Percentiles rank a stretch among this genome's conserved stretches.
phyloP scores from a whole-genome alignment of 371 early-diverging fungal genomes.

The Mucor irregularis region DNA sequence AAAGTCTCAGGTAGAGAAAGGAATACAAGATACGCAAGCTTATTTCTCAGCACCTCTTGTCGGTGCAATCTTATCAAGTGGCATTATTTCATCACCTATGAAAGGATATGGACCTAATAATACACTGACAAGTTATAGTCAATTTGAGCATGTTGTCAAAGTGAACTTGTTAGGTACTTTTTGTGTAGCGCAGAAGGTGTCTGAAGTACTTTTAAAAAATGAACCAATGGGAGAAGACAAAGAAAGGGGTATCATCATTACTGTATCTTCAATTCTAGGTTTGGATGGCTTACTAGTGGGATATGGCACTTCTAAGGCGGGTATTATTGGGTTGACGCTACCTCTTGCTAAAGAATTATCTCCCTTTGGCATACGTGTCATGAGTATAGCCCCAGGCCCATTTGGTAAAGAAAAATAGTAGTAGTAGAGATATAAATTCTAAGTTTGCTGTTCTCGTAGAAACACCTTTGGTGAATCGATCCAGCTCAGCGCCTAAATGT shows the following conservation, averaged over 20 bases:
- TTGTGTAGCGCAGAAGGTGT: conserved; percentile 59
- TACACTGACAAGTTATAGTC: conserved; percentile 37
- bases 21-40: conserved; percentile 30
- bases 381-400: conserved; percentile 62
- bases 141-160: conserved; percentile 52
- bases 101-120: conserved; percentile 36
- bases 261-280: conserved; percentile 55
- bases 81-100: conserved; percentile 35
- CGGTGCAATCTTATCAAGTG: conserved; percentile 56
- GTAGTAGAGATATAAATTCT: background rate
- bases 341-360: conserved; percentile 63
- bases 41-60: conserved; percentile 33
- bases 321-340: conserved; percentile 58
- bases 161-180: conserved; percentile 61
- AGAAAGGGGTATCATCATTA: conserved; percentile 61
- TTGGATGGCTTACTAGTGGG: conserved; percentile 54
- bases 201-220: conserved; percentile 45
- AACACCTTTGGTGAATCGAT: conserved; percentile 32
- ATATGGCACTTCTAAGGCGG: conserved; percentile 62
- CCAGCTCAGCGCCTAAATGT: conserved; percentile 2
- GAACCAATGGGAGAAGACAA: conserved; percentile 42
- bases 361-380: conserved; percentile 53
- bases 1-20: conserved; percentile 37
- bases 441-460: conserved; percentile 11
- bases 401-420: conserved; percentile 40